These are phyloP conservation scores for Juglanconis juglandina DNA, from an alignment of 2,329 filamentous ascomycete genomes.

Conservation along the genomic window DNA sequence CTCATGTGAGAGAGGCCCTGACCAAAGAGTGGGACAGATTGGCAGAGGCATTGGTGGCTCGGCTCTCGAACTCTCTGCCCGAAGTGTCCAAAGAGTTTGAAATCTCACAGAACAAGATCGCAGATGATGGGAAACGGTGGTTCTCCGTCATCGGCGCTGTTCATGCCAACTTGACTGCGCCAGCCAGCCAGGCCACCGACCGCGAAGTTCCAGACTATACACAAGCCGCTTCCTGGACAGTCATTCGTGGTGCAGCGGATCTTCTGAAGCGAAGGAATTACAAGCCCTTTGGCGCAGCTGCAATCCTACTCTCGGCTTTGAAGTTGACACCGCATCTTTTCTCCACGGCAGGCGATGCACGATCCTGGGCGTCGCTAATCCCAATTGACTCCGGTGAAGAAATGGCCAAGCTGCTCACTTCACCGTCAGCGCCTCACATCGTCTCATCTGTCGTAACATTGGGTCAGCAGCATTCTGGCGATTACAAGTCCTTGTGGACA, in stretches of 20 bases:
- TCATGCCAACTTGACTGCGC: conserved; percentile 25
- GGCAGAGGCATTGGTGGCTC: conserved; percentile 58
- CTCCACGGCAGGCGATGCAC: conserved; percentile 23
- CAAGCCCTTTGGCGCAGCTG: conserved; percentile 55
- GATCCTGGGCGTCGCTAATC: conserved; percentile 41
- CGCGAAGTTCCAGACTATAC: conserved; percentile 28
- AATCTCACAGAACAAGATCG: conserved; percentile 67
- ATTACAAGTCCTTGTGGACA: conserved; percentile 43
- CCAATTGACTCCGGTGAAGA: conserved; percentile 51
- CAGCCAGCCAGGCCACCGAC: conserved; percentile 13
- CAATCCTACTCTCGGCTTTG: conserved; percentile 39
- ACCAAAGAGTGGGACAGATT: conserved; percentile 60
- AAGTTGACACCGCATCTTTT: conserved; percentile 43
- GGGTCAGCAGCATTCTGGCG: conserved; percentile 35
- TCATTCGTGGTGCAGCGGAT: conserved; percentile 35
- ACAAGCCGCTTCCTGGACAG: conserved; percentile 27
- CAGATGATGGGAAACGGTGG: conserved; percentile 65
- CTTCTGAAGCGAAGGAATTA: conserved; percentile 50
- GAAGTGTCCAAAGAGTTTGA: conserved; percentile 77
- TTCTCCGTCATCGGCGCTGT: conserved; percentile 55
- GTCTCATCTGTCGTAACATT: conserved; percentile 62
- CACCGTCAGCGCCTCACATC: conserved; percentile 65
- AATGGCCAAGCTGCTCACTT: conserved; percentile 58
- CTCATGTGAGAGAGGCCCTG: conserved; percentile 46
- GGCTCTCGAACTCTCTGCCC: conserved; percentile 71